Evolutionary conservation across 2,329 filamentous ascomycete genomes (phyloP).

Genomic region (Helotiales sp.): DNA sequence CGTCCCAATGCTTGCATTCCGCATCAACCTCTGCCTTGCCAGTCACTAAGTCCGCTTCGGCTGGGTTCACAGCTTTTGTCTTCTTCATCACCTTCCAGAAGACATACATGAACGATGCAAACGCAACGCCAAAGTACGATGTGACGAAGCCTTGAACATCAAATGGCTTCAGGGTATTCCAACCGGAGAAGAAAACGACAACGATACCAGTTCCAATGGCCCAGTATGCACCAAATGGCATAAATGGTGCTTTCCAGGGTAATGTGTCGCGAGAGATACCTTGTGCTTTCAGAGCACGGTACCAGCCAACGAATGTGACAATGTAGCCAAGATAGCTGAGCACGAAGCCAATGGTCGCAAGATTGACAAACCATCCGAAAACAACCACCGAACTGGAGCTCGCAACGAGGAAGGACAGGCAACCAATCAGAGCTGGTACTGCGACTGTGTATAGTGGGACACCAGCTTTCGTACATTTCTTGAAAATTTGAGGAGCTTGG

Average conservation of each 20-base stretch:
- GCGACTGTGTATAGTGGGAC: conserved; percentile 48
- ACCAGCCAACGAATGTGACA: conserved; percentile 47
- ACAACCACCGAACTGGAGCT: conserved; percentile 43
- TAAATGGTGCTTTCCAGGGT: conserved; percentile 50
- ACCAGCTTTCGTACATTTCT: conserved; percentile 47
- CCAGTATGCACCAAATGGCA: conserved; percentile 53
- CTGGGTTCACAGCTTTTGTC: neutral
- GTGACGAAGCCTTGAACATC: conserved; percentile 50
- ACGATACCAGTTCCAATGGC: conserved; percentile 47
- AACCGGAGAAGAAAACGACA: conserved; percentile 57
- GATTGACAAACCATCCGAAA: conserved; percentile 52
- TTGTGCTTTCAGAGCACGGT: conserved; percentile 53
- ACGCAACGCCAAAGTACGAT: conserved; percentile 53
- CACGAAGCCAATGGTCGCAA: conserved; percentile 48
- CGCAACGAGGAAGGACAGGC: conserved; percentile 47
- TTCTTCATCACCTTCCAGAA: conserved; percentile 6
- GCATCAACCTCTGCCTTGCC: conserved; percentile 31
- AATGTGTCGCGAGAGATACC: conserved; percentile 46
- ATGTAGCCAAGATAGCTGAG: conserved; percentile 49
- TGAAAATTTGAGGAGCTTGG: conserved; percentile 49
- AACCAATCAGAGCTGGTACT: conserved; percentile 39
- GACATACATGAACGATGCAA: conserved; percentile 51
- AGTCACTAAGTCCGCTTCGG: conserved; percentile 37
- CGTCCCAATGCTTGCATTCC: conserved; percentile 7
- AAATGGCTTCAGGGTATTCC: conserved; percentile 52